phyloP scores from a whole-genome alignment of 441 rosid genomes.

The Gossypium aridum region DNA sequence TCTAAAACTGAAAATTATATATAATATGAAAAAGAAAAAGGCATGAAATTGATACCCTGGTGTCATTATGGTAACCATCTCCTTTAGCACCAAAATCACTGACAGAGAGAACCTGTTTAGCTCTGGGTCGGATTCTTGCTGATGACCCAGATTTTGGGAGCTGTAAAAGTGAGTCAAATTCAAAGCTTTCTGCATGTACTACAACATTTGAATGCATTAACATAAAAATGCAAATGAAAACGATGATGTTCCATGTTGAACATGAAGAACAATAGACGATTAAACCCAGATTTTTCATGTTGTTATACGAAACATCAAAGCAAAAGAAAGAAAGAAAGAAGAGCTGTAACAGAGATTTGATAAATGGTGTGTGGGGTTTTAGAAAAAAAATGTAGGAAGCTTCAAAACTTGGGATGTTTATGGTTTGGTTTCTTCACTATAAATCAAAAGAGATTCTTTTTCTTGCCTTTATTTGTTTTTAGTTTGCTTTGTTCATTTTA shows the following conservation, averaged over 20 bases:
- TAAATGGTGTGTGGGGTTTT: not conserved
- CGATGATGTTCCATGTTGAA: slow-evolving; percentile 4
- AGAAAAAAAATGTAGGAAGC: not conserved
- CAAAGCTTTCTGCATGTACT: slow-evolving; percentile 36
- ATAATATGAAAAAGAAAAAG: not conserved
- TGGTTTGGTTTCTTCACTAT: not conserved
- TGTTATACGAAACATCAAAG: not conserved
- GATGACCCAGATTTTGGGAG: slow-evolving; percentile 42
- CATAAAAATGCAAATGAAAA: slow-evolving; percentile 2
- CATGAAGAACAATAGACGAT: slow-evolving; percentile 10
- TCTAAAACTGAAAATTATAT: not conserved
- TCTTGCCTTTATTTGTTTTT: not conserved
- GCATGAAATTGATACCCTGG: slow-evolving; percentile 34
- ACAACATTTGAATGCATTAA: slow-evolving; percentile 22
- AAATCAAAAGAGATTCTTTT: not conserved
- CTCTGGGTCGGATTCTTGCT: slow-evolving; percentile 34
- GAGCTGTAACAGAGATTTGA: not conserved
- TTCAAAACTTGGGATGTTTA: not conserved
- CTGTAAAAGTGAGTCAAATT: slow-evolving; percentile 53
- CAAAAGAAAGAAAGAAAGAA: not conserved
- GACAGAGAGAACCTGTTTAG: slow-evolving; percentile 46
- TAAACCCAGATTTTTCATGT: slow-evolving; percentile 22
- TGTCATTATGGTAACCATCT: slow-evolving; percentile 66
- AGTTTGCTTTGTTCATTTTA: not conserved
- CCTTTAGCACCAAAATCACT: slow-evolving; percentile 67